Evolutionary conservation across 805 yeast genomes (phyloP).

Genomic region (Sugiyamaella mastotermitis): DNA sequence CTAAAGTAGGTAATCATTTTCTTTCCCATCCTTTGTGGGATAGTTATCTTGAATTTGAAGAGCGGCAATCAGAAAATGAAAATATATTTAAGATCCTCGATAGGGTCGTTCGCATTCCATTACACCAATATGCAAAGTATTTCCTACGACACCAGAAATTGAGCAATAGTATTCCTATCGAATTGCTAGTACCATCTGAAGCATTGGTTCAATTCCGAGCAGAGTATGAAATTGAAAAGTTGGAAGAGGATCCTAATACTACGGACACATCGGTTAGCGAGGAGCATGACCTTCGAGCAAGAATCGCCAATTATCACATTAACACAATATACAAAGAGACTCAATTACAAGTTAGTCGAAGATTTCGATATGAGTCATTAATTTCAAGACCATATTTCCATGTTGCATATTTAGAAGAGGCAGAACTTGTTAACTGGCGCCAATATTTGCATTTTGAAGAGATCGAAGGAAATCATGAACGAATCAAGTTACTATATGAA

Average conservation of each 20-base stretch:
- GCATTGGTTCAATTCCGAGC: conserved; percentile 10
- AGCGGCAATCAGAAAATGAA: conserved; percentile 33
- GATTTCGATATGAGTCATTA: conserved; percentile 70
- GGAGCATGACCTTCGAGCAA: conserved; percentile 34
- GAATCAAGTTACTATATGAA: conserved; percentile 52
- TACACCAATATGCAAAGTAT: conserved; percentile 82
- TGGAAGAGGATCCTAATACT: conserved; percentile 23
- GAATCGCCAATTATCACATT: conserved; percentile 41
- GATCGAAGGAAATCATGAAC: conserved; percentile 22
- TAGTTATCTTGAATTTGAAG: conserved; percentile 57
- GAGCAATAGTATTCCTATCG: conserved; percentile 29
- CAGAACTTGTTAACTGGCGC: conserved; percentile 51
- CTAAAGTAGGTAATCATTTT: conserved; percentile 61
- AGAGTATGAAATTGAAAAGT: conserved; percentile 16
- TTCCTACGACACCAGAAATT: conserved; percentile 40
- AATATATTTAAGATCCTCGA: conserved; percentile 39
- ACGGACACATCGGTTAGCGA: conserved; percentile 13
- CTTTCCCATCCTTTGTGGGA: conserved; percentile 83
- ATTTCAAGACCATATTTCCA: conserved; percentile 54
- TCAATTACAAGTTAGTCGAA: conserved; percentile 47
- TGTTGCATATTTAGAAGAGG: conserved; percentile 38
- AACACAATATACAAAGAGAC: conserved; percentile 40
- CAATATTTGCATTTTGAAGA: conserved; percentile 55
- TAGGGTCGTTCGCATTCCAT: conserved; percentile 43
- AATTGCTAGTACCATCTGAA: conserved; percentile 28